Percentiles rank a stretch among this genome's conserved stretches.
These are phyloP conservation scores for Trichoderma hamatum DNA, from an alignment of 2,329 filamentous ascomycete genomes.

Conservation along the genomic window DNA sequence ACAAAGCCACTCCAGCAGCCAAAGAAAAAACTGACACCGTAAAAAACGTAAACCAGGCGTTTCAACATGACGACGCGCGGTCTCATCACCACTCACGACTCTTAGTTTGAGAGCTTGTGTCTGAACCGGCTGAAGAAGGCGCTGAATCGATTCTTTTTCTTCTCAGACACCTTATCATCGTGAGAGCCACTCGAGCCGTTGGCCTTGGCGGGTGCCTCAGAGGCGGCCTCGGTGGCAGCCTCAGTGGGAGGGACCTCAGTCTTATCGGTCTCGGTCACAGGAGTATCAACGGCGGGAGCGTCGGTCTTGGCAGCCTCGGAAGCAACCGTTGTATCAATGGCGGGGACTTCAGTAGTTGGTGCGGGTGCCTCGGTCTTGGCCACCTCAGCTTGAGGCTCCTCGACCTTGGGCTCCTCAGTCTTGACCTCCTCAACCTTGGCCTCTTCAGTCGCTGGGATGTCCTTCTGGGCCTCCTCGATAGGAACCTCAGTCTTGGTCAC, in stretches of 20 bases:
- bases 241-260: slow-evolving; percentile 27
- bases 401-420: slow-evolving; percentile 16
- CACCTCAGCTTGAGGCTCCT: slow-evolving; percentile 19
- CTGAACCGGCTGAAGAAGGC: slow-evolving; percentile 63
- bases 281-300: slow-evolving; percentile 25
- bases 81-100: slow-evolving; percentile 17
- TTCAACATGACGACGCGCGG: slow-evolving; percentile 21
- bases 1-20: slow-evolving; percentile 42
- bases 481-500: slow-evolving; percentile 32
- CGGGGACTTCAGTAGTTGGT: neutral
- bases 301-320: slow-evolving; percentile 29
- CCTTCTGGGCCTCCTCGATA: slow-evolving; percentile 38
- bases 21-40: slow-evolving; percentile 37
- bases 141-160: slow-evolving; percentile 68
- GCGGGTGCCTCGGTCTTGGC: slow-evolving; percentile 22
- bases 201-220: slow-evolving; percentile 29
- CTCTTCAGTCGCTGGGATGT: slow-evolving; percentile 29
- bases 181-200: slow-evolving; percentile 32
- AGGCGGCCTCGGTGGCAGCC: slow-evolving; percentile 9
- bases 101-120: slow-evolving; percentile 46
- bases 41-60: slow-evolving; percentile 25
- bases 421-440: slow-evolving; percentile 22
- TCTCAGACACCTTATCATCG: slow-evolving; percentile 36
- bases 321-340: slow-evolving; percentile 18
- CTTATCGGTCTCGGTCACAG: slow-evolving; percentile 30